phyloP scores from a whole-genome alignment of 108 stramenopile genomes.

The Pseudonitzschia multiseries region DNA sequence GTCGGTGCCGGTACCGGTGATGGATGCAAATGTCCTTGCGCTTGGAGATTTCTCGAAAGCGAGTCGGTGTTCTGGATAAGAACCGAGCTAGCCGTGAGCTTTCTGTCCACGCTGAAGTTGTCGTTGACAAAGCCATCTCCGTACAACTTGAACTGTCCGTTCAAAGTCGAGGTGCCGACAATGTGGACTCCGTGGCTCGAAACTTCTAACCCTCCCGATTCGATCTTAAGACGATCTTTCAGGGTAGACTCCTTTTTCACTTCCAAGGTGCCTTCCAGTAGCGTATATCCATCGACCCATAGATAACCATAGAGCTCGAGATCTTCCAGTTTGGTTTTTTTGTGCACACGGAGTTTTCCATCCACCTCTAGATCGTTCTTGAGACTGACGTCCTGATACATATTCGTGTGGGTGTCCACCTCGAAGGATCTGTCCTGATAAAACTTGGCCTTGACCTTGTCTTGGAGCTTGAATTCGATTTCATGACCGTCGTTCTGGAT shows the following conservation, averaged over 20 bases:
- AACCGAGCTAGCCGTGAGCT: neutral
- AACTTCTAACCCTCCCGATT: conserved; percentile 1
- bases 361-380: neutral
- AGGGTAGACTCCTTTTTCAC: neutral
- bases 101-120: neutral
- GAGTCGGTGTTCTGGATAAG: neutral
- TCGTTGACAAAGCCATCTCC: neutral
- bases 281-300: conserved; percentile 6
- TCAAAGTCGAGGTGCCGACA: neutral
- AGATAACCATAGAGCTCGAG: neutral
- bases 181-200: neutral
- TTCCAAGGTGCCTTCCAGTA: neutral
- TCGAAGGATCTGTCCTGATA: neutral
- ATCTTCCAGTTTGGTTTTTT: neutral
- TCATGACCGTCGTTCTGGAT: neutral
- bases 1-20: neutral
- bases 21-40: neutral
- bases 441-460: conserved; percentile 1
- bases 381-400: neutral
- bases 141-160: neutral
- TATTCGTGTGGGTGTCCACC: neutral
- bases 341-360: neutral
- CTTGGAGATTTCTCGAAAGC: neutral
- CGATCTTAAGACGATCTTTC: neutral
- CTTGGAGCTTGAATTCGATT: neutral